phyloP scores from a whole-genome alignment of 2,329 filamentous ascomycete species.

The Geosmithia putterillii region DNA sequence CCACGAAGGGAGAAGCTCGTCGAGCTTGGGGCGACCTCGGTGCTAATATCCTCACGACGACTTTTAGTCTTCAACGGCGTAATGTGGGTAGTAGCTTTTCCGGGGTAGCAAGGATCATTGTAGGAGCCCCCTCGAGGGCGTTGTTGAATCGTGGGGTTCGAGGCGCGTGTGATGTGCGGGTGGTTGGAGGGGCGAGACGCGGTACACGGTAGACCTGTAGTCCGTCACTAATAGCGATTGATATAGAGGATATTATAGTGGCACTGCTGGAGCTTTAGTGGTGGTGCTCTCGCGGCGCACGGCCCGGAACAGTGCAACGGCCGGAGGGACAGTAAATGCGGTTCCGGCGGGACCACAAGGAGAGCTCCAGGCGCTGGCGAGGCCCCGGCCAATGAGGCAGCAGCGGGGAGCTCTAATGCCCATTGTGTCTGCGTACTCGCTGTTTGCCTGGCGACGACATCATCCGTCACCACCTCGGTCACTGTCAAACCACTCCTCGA shows the following conservation, averaged over 20 bases:
- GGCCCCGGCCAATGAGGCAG: conserved; percentile 1
- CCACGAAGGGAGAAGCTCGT: not conserved
- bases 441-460: conserved; percentile 24
- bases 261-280: not conserved
- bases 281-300: no score
- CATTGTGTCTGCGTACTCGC: conserved; percentile 20
- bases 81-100: no score
- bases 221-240: no score
- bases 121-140: not conserved
- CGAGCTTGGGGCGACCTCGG: not conserved
- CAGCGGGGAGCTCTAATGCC: conserved; percentile 1
- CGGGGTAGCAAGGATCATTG: not conserved
- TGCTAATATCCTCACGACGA: not conserved
- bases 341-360: not conserved
- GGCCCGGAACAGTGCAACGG: no score
- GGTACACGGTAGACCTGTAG: not conserved
- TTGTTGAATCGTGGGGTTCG: not conserved
- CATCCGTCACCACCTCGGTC: no score
- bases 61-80: not conserved
- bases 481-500: no score
- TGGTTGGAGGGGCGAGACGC: not conserved
- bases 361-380: not conserved
- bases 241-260: no score
- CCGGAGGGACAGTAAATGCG: conserved; percentile 1
- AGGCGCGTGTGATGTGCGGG: not conserved